phyloP scores from a whole-genome alignment of 2,329 filamentous ascomycete genomes.

The Thielaviopsis populi region DNA sequence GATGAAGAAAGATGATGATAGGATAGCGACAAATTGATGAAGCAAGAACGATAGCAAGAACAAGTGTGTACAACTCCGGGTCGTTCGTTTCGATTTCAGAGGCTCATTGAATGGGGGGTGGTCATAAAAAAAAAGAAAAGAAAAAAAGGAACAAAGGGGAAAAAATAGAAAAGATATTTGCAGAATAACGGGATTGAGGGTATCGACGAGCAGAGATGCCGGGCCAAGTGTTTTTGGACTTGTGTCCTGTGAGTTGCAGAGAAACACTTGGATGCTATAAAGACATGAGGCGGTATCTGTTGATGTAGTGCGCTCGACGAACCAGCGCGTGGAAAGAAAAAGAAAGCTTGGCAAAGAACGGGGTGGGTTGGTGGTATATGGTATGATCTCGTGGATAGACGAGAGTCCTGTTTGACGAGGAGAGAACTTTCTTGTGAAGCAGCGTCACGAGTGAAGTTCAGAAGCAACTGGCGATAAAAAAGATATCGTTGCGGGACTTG shows the following conservation, averaged over 20 bases:
- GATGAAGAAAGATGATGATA: neutral
- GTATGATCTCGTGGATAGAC: neutral
- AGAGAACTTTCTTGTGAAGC: neutral
- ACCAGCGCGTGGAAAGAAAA: constrained; percentile 13
- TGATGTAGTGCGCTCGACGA: neutral
- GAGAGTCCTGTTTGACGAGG: constrained; percentile 8
- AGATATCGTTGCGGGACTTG: neutral
- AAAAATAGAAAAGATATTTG: constrained; percentile 26
- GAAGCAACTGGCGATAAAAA: neutral
- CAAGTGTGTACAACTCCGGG: constrained; percentile 21
- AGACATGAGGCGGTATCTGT: constrained; percentile 8
- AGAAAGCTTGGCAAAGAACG: neutral
- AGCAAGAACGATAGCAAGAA: constrained; percentile 10
- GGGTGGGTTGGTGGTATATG: neutral
- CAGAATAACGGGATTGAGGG: constrained; percentile 15
- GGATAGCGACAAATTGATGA: neutral
- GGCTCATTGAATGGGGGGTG: constrained; percentile 26
- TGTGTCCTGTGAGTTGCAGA: neutral
- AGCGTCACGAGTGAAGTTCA: neutral
- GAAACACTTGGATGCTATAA: constrained; percentile 13
- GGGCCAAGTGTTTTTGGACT: constrained; percentile 9
- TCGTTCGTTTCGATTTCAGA: constrained; percentile 26
- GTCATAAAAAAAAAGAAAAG: constrained; percentile 16
- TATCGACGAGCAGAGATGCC: constrained; percentile 6
- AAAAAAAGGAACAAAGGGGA: constrained; percentile 19